Conservation (phyloP, 768 basidiomycete species). For the Lactarius akahatsu region DNA sequence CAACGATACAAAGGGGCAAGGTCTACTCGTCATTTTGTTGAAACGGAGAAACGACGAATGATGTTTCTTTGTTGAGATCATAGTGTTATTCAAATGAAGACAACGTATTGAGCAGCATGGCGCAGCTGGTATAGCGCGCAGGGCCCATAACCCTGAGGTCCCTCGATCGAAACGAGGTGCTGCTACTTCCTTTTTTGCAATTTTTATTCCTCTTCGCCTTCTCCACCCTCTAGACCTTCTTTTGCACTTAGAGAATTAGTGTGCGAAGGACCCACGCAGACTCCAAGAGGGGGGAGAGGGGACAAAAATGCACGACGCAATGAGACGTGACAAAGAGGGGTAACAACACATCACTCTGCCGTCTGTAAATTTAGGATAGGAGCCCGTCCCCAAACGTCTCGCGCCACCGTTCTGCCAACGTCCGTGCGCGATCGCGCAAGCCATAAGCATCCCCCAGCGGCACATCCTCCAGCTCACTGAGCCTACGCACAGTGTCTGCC, state of each 20-base stretch:
- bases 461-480: slow-evolving; percentile 14
- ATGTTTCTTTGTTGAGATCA: not conserved
- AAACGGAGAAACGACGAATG: not conserved
- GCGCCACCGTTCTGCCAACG: slow-evolving; percentile 14
- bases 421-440: slow-evolving; percentile 21
- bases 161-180: slow-evolving; percentile 38
- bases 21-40: no score
- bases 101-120: slow-evolving; percentile 32
- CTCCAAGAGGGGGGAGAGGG: not conserved
- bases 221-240: not conserved
- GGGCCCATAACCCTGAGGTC: slow-evolving; percentile 37
- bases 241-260: not conserved
- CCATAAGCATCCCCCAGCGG: slow-evolving; percentile 13
- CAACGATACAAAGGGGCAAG: no score
- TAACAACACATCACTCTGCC: slow-evolving; percentile 6
- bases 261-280: not conserved
- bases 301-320: not conserved
- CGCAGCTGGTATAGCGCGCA: slow-evolving; percentile 34
- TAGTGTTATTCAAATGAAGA: not conserved
- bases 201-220: not conserved
- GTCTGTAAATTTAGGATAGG: slow-evolving; percentile 16
- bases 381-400: slow-evolving; percentile 20
- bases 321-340: not conserved
- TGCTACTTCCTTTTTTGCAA: slow-evolving; percentile 29
- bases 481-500: slow-evolving; percentile 22